Percentiles rank a stretch among this genome's conserved stretches.
Evolutionary conservation across 208 protist species (phyloP).

Genomic region (Strigomonas culicis): DNA sequence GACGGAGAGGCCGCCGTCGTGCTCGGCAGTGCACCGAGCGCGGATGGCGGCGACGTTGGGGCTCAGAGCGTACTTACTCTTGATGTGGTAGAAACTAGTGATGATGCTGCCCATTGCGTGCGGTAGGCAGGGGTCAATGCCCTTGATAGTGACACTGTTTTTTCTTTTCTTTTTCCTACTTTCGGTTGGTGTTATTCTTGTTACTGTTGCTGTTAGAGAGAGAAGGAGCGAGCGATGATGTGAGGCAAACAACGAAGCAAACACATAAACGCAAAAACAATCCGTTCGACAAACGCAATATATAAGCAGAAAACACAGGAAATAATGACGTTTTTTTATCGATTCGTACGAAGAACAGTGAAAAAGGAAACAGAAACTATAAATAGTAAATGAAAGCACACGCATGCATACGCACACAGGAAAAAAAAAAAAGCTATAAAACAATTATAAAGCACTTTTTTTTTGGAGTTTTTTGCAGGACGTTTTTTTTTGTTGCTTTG

Average conservation of each 20-base stretch:
- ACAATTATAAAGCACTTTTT: no score
- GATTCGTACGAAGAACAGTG: not conserved
- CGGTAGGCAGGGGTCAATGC: not conserved
- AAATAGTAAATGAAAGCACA: constrained; percentile 12
- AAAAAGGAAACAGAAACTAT: constrained; percentile 4
- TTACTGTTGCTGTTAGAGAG: no score
- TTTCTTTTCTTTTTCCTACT: constrained; percentile 8
- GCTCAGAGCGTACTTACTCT: constrained; percentile 9
- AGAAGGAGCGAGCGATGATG: no score
- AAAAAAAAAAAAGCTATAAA: constrained; percentile 14
- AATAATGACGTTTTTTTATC: not conserved
- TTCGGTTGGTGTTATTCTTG: not conserved
- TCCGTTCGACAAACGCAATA: not conserved
- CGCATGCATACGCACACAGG: not conserved
- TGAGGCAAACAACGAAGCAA: no score
- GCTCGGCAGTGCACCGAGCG: no score
- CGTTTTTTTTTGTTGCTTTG: no score
- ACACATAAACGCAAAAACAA: no score
- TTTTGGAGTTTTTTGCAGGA: no score
- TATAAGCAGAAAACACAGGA: not conserved
- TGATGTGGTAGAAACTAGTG: constrained; percentile 1
- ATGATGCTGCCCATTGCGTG: constrained; percentile 5
- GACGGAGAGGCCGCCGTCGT: no score
- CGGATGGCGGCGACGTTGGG: constrained; percentile 8
- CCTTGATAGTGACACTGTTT: not conserved